A percentile compares a stretch with the other conserved stretches of the same genome.
Conservation (phyloP, 2,329 filamentous ascomycete genomes). For the Aspergillus clavatus region DNA sequence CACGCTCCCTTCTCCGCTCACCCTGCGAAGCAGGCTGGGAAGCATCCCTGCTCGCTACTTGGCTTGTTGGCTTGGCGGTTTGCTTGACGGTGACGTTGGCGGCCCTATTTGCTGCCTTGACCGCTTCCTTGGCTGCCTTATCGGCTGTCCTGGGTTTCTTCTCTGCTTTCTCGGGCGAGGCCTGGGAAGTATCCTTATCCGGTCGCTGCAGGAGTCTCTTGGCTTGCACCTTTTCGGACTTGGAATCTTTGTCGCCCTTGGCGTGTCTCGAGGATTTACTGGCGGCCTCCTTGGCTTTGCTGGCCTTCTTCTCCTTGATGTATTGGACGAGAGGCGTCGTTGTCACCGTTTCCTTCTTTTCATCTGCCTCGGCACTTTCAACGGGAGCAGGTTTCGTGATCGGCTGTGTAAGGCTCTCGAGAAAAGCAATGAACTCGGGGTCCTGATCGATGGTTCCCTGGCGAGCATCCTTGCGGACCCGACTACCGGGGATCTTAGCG, state of each 20-base stretch:
- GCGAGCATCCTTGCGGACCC: slow-evolving; percentile 71
- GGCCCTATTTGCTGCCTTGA: slow-evolving; percentile 51
- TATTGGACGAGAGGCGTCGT: slow-evolving; percentile 88
- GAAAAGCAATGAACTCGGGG: slow-evolving; percentile 88
- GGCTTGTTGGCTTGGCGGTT: slow-evolving; percentile 31
- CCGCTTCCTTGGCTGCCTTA: slow-evolving; percentile 58
- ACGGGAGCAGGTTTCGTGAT: slow-evolving; percentile 52
- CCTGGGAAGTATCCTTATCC: slow-evolving; percentile 29
- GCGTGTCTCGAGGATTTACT: slow-evolving; percentile 38
- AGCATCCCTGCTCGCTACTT: slow-evolving; percentile 24
- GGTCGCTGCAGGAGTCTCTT: slow-evolving; percentile 40
- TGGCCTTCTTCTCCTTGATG: slow-evolving; percentile 86
- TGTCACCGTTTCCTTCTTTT: slow-evolving; percentile 59
- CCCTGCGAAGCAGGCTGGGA: slow-evolving; percentile 28
- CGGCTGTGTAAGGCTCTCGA: slow-evolving; percentile 78
- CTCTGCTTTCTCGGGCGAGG: slow-evolving; percentile 33
- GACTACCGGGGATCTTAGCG: slow-evolving; percentile 71
- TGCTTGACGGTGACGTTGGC: slow-evolving; percentile 28
- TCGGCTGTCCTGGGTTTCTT: slow-evolving; percentile 43
- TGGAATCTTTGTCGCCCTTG: slow-evolving; percentile 38
- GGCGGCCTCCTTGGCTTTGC: slow-evolving; percentile 59
- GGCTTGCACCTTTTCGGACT: slow-evolving; percentile 37
- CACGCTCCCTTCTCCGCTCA: slow-evolving; percentile 51
- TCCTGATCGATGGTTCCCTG: slow-evolving; percentile 97
- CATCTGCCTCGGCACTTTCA: slow-evolving; percentile 49